These are phyloP conservation scores for Phytopythium vexans DNA, from an alignment of 352 stramenopile species.

Conservation along the genomic window DNA sequence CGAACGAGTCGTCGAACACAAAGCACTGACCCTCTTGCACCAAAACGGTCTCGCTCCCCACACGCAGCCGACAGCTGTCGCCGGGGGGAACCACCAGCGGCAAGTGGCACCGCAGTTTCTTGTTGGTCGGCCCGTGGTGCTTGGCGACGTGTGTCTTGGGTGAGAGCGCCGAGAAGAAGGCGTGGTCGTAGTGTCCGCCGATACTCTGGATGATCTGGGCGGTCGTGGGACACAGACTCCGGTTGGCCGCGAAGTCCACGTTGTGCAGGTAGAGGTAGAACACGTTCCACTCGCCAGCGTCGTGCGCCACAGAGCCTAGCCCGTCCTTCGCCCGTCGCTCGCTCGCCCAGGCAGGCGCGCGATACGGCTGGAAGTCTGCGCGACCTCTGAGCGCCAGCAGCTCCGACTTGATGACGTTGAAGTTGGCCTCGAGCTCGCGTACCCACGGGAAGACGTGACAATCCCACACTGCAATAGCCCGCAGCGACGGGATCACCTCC, in stretches of 20 bases:
- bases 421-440: constrained; percentile 41
- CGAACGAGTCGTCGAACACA: constrained; percentile 98
- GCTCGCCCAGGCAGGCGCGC: constrained; percentile 68
- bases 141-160: constrained; percentile 74
- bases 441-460: constrained; percentile 42
- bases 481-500: constrained; percentile 51
- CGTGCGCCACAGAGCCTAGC: constrained; percentile 68
- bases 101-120: constrained; percentile 89
- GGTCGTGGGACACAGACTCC: constrained; percentile 62
- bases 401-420: constrained; percentile 54
- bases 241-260: constrained; percentile 73
- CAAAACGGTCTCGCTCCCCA: constrained; percentile 59
- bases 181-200: constrained; percentile 67
- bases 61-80: constrained; percentile 56
- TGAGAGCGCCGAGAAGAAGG: constrained; percentile 86
- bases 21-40: constrained; percentile 91
- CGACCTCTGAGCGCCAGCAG: constrained; percentile 44
- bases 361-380: constrained; percentile 72
- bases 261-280: constrained; percentile 89
- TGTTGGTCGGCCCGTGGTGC: constrained; percentile 90
- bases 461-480: constrained; percentile 49
- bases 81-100: constrained; percentile 78
- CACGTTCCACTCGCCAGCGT: constrained; percentile 86
- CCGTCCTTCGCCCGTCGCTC: constrained; percentile 37
- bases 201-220: constrained; percentile 57